phyloP scores from a whole-genome alignment of 1,284 basidiomycete genomes.

The Lignosus rhinocerotis region DNA sequence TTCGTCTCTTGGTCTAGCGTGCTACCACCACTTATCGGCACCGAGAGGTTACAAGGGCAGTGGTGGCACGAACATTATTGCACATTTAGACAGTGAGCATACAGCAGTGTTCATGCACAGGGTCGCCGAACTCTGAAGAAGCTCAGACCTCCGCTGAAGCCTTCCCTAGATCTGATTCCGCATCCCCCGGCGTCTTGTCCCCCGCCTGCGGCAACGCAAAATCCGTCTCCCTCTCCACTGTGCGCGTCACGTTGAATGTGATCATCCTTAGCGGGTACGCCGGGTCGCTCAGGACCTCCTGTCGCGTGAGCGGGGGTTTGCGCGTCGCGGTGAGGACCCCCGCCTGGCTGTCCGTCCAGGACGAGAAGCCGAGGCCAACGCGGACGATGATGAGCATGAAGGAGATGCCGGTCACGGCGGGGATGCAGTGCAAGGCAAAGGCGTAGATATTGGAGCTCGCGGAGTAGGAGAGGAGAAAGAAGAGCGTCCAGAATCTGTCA shows the following conservation, averaged over 20 bases:
- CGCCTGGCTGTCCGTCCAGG: slow-evolving; percentile 3
- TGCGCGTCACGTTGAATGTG: slow-evolving; percentile 16
- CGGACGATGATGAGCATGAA: slow-evolving; percentile 24
- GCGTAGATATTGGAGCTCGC: slow-evolving; percentile 12
- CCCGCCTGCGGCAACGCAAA: slow-evolving; percentile 8
- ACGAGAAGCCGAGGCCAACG: slow-evolving; percentile 21
- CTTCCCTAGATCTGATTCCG: background rate
- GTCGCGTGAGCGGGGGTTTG: background rate
- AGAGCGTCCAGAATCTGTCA: slow-evolving; percentile 16
- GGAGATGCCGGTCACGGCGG: slow-evolving; percentile 21
- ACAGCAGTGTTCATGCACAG: too few species aligned
- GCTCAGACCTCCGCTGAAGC: background rate
- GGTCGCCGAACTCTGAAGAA: too few species aligned
- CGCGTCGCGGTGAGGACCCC: background rate
- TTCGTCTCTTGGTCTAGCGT: too few species aligned
- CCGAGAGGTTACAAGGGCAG: too few species aligned
- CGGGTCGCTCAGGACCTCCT: background rate
- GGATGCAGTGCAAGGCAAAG: slow-evolving; percentile 19
- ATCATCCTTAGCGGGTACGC: slow-evolving; percentile 13
- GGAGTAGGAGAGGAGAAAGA: slow-evolving; percentile 17
- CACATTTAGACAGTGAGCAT: too few species aligned
- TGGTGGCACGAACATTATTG: too few species aligned
- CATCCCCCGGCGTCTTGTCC: background rate
- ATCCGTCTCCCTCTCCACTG: slow-evolving; percentile 19
- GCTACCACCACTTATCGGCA: too few species aligned